Evolutionary conservation across 257 asterid species (phyloP), one percentile per base, ranked within the genome.

Genomic region (Mitragyna speciosa): DNA sequence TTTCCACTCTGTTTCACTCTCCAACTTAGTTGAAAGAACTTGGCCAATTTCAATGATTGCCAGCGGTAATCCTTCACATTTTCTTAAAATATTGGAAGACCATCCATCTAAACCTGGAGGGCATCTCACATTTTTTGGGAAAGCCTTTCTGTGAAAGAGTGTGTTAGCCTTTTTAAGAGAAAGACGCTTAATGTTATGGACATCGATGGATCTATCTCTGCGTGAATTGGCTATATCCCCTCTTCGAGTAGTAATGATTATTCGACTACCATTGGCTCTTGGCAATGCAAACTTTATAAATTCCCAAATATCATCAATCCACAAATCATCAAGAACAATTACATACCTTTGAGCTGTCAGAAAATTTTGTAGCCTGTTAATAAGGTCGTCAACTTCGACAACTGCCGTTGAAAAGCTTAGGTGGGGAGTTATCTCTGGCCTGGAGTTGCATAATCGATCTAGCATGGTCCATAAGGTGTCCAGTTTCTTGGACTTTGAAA

Each of bases 171-270:
- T 48, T 78, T 28, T 74, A 0, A 6, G 30, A 73, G 86, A 72
- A 12, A 83, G 64, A n/a, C 47, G 36, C 26, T 41, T 58, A 17
- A 79, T 12, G 39, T 69, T 56, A 71, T 68, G 81, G 39, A 74
- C 70, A 45, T 75, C 59, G 0, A 49, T 19, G 12, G 45, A 65
- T 4, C 17, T 33, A 19, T 78, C 77, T 73, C 51, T 58, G 12
- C 26, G 61, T 1, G 73, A 78, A 74, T 61, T 43, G 69, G 83
- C 83, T 41, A 83, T 68, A 68, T 83, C 86, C 20, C 80, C 76
- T 33, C 82, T 73, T 12, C 80, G 70, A 14, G 85, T 82, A 16
- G 85, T 82, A 76, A 82, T 67, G 31, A 82, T 73, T 59, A 82
- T 78, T 78, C 86, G 68, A 39, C 86, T 74, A n/a, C 33, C 6